Conservation (phyloP, 805 yeast genomes). For the Yarrowia sp. region DNA sequence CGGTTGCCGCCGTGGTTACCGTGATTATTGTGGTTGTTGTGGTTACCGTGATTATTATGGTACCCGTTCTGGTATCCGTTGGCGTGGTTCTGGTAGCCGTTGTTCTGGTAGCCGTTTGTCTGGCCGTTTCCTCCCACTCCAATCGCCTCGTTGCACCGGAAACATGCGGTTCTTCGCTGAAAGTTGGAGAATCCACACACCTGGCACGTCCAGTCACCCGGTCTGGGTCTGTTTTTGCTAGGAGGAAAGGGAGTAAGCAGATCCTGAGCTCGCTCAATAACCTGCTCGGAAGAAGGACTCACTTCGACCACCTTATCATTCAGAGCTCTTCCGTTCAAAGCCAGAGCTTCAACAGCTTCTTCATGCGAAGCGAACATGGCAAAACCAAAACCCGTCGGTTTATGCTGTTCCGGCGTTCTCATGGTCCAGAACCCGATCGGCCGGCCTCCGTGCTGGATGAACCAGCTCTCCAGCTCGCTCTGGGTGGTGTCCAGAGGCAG, state of each 20-base stretch:
- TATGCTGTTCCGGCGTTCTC: slow-evolving; percentile 63
- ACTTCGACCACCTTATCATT: slow-evolving; percentile 81
- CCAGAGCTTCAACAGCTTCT: slow-evolving; percentile 79
- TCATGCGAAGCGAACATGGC: slow-evolving; percentile 85
- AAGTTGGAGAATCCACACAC: slow-evolving; percentile 94
- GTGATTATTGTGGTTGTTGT: neutral
- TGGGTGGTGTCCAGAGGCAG: slow-evolving; percentile 88
- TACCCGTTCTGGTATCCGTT: slow-evolving; percentile 16
- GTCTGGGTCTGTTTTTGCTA: slow-evolving; percentile 85
- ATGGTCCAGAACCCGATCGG: slow-evolving; percentile 92
- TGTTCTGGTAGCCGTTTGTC: slow-evolving; percentile 1
- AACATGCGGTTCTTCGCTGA: slow-evolving; percentile 92
- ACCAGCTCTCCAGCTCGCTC: slow-evolving; percentile 89
- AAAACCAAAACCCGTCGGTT: slow-evolving; percentile 72
- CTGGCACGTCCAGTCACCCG: slow-evolving; percentile 99
- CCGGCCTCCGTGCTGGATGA: slow-evolving; percentile 82
- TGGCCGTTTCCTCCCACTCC: slow-evolving; percentile 49
- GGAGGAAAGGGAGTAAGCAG: slow-evolving; percentile 85
- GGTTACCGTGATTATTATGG: neutral
- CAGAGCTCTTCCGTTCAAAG: slow-evolving; percentile 77
- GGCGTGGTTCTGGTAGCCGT: slow-evolving; percentile 13
- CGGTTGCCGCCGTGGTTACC: slow-evolving; percentile 8
- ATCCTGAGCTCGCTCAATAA: slow-evolving; percentile 82
- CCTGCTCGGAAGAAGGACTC: slow-evolving; percentile 80
- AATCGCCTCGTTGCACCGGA: slow-evolving; percentile 62